Percentiles rank a stretch among this genome's conserved stretches.
Evolutionary conservation across 805 yeast genomes (phyloP).

Genomic region (Metschnikowia hibisci): DNA sequence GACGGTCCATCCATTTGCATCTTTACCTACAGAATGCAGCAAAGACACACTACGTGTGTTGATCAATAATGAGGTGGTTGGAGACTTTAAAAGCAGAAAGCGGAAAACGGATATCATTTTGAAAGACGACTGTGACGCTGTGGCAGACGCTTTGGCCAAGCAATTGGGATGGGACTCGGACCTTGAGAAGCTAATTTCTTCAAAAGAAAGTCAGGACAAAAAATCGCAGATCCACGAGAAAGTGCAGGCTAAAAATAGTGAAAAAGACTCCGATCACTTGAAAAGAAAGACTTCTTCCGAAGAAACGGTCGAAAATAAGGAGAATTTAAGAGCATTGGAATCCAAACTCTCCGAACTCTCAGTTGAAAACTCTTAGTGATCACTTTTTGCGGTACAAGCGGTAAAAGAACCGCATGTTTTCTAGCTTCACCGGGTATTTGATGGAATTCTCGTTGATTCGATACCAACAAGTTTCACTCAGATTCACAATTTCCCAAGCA

Average conservation of each 20-base stretch:
- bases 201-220: not conserved
- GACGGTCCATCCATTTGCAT: constrained; percentile 87
- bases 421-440: constrained; percentile 63
- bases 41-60: constrained; percentile 51
- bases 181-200: constrained; percentile 38
- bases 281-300: not conserved
- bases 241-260: no score
- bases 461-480: constrained; percentile 80
- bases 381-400: constrained; percentile 61
- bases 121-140: constrained; percentile 63
- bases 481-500: constrained; percentile 61
- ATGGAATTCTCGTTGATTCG: constrained; percentile 49
- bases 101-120: constrained; percentile 60
- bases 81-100: constrained; percentile 51
- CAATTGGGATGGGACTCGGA: constrained; percentile 64
- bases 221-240: no score
- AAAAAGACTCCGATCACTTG: no score
- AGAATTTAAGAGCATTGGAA: not conserved
- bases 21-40: constrained; percentile 65
- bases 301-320: constrained; percentile 5
- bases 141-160: constrained; percentile 51
- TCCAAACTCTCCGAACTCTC: not conserved
- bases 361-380: not conserved
- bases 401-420: constrained; percentile 84
- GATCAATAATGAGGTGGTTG: constrained; percentile 73